Conservation (phyloP, 225 moss, liverwort and hornwort genomes). For the Sphagnum contortum region DNA sequence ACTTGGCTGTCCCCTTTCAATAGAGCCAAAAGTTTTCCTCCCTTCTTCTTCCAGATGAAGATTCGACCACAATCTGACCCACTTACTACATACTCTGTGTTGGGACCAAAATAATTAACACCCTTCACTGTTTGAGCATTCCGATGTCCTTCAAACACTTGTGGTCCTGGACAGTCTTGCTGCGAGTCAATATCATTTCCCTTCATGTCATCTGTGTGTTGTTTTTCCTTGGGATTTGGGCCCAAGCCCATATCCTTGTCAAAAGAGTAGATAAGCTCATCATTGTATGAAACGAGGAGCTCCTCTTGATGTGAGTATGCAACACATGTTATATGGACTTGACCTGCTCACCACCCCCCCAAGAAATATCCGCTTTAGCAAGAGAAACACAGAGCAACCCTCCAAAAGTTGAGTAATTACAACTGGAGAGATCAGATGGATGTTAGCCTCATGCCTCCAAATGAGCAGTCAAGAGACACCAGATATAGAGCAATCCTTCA, state of each 20-base stretch:
- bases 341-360: constrained; percentile 24
- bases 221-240: constrained; percentile 31
- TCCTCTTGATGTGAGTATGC: constrained; percentile 91
- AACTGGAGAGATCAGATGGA: too few relatives aligned
- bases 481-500: too few relatives aligned
- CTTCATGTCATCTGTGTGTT: constrained; percentile 13
- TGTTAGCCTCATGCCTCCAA: too few relatives aligned
- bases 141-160: constrained; percentile 77
- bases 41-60: constrained; percentile 90
- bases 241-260: constrained; percentile 74
- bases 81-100: constrained; percentile 82
- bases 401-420: too few relatives aligned
- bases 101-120: constrained; percentile 87
- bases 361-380: background rate
- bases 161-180: constrained; percentile 26
- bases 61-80: constrained; percentile 91
- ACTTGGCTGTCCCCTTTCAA: constrained; percentile 65
- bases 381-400: too few relatives aligned
- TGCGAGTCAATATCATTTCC: constrained; percentile 23
- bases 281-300: constrained; percentile 80
- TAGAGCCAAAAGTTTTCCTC: constrained; percentile 61
- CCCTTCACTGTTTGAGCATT: constrained; percentile 85
- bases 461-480: too few relatives aligned
- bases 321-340: constrained; percentile 68
- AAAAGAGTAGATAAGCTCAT: constrained; percentile 82